Percentiles rank a stretch among this genome's conserved stretches.
Conservation (phyloP, 805 yeast genomes). For the Metschnikowia bowlesiae region DNA sequence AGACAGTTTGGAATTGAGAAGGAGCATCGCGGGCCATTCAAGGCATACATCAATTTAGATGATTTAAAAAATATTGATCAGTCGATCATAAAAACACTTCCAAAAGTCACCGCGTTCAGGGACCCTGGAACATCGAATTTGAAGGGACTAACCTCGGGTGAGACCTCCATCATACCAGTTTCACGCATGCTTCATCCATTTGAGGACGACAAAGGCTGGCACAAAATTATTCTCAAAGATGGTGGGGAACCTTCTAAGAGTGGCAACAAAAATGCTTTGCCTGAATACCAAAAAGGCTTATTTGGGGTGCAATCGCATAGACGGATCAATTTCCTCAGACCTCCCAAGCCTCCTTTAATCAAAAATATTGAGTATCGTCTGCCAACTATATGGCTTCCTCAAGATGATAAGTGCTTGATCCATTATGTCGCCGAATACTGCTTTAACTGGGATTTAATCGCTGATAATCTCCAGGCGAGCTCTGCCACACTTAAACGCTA, state of each 20-base stretch:
- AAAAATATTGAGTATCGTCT: conserved; percentile 76
- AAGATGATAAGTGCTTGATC: conserved; percentile 78
- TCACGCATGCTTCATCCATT: conserved; percentile 62
- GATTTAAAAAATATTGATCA: conserved; percentile 44
- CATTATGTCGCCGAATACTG: conserved; percentile 80
- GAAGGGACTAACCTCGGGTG: conserved; percentile 16
- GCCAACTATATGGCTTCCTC: conserved; percentile 95
- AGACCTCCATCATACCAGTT: conserved; percentile 46
- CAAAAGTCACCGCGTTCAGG: conserved; percentile 46
- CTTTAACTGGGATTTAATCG: conserved; percentile 90
- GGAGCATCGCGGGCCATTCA: conserved; percentile 35
- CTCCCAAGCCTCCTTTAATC: conserved; percentile 88
- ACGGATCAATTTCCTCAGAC: conserved; percentile 62
- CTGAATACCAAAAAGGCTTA: conserved; percentile 52
- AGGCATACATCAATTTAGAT: conserved; percentile 38
- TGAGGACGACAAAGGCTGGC: conserved; percentile 63
- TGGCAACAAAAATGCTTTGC: conserved; percentile 19
- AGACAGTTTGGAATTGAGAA: conserved; percentile 13
- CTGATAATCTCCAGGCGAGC: conserved; percentile 68
- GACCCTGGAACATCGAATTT: conserved; percentile 20
- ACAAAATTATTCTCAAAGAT: conserved; percentile 50
- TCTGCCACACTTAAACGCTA: conserved; percentile 59
- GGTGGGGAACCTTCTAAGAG: background rate
- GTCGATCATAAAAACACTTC: conserved; percentile 45
- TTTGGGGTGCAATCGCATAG: conserved; percentile 51